Percentiles rank a stretch among this genome's conserved stretches.
These are phyloP conservation scores for Nakazawaea laoshanensis DNA, from an alignment of 805 yeast genomes.

Conservation along the genomic window DNA sequence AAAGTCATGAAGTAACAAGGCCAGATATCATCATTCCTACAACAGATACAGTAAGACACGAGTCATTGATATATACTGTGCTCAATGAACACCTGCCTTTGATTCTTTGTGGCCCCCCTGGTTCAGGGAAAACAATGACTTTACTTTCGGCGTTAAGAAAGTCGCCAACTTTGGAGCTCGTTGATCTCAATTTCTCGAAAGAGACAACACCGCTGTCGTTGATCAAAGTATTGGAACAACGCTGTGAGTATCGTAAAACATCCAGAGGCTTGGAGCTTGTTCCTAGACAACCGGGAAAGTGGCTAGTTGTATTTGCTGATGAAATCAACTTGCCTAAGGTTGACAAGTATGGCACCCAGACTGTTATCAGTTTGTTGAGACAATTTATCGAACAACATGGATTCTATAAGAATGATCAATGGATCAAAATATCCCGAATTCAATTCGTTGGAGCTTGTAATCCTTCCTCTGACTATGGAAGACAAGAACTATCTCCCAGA, in stretches of 20 bases:
- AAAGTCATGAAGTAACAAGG: slow-evolving; percentile 47
- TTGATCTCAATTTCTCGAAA: slow-evolving; percentile 75
- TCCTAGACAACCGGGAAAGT: slow-evolving; percentile 55
- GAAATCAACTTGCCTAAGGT: slow-evolving; percentile 76
- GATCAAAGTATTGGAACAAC: slow-evolving; percentile 59
- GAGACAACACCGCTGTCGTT: slow-evolving; percentile 61
- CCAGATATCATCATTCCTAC: slow-evolving; percentile 74
- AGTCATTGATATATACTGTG: slow-evolving; percentile 46
- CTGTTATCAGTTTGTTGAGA: slow-evolving; percentile 61
- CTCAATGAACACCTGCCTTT: slow-evolving; percentile 50
- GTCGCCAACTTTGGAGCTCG: slow-evolving; percentile 48
- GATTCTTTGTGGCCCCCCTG: slow-evolving; percentile 92
- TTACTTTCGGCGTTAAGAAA: slow-evolving; percentile 57
- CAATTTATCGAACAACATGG: slow-evolving; percentile 69
- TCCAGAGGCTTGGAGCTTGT: slow-evolving; percentile 42
- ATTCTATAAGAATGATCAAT: slow-evolving; percentile 62
- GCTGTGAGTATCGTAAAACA: slow-evolving; percentile 51
- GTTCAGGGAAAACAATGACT: slow-evolving; percentile 95
- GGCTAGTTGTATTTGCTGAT: slow-evolving; percentile 84
- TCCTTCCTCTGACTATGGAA: slow-evolving; percentile 76
- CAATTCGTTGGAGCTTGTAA: slow-evolving; percentile 96
- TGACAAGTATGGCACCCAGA: slow-evolving; percentile 70
- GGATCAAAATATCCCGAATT: slow-evolving; percentile 59
- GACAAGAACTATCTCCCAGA: slow-evolving; percentile 47
- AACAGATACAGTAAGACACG: slow-evolving; percentile 65